Conservation (phyloP, 1,284 basidiomycete species). For the Papiliotrema terrestris region DNA sequence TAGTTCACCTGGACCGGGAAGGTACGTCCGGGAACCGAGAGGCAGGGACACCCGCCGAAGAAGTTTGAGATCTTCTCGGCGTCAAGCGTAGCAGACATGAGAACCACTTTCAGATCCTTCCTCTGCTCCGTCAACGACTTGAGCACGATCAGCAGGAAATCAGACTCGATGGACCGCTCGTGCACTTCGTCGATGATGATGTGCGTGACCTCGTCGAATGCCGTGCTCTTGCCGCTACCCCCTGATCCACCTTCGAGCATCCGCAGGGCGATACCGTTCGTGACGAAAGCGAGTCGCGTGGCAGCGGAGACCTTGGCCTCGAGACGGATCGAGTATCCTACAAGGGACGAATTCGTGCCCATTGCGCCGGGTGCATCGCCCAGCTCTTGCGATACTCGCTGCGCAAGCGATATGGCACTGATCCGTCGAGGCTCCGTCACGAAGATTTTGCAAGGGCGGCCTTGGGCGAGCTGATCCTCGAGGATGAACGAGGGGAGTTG, state of each 20-base stretch:
- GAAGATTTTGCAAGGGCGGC: conserved; percentile 84
- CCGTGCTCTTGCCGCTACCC: conserved; percentile 60
- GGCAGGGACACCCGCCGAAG: conserved; percentile 84
- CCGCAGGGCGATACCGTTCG: conserved; percentile 92
- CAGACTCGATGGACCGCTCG: conserved; percentile 94
- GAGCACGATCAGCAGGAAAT: conserved; percentile 93
- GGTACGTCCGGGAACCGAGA: conserved; percentile 92
- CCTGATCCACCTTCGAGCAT: conserved; percentile 71
- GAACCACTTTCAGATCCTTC: conserved; percentile 81
- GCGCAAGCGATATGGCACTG: conserved; percentile 93
- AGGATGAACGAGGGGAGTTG: conserved; percentile 94
- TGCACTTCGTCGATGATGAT: conserved; percentile 57
- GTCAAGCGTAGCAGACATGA: conserved; percentile 98
- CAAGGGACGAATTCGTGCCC: conserved; percentile 73
- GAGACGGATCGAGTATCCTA: conserved; percentile 92
- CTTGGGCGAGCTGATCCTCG: conserved; percentile 80
- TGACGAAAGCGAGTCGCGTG: conserved; percentile 80
- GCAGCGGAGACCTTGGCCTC: conserved; percentile 82
- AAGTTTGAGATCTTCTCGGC: conserved; percentile 90
- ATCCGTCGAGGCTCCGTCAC: conserved; percentile 97
- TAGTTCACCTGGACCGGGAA: conserved; percentile 88
- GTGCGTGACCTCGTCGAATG: conserved; percentile 86
- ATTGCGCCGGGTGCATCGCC: conserved; percentile 81
- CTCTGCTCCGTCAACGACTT: conserved; percentile 79
- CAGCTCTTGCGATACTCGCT: conserved; percentile 89